Percentiles rank a stretch among this genome's conserved stretches.
These are phyloP conservation scores for Mycoemilia scoparia DNA, from an alignment of 192 early-diverging fungal species.

Conservation along the genomic window DNA sequence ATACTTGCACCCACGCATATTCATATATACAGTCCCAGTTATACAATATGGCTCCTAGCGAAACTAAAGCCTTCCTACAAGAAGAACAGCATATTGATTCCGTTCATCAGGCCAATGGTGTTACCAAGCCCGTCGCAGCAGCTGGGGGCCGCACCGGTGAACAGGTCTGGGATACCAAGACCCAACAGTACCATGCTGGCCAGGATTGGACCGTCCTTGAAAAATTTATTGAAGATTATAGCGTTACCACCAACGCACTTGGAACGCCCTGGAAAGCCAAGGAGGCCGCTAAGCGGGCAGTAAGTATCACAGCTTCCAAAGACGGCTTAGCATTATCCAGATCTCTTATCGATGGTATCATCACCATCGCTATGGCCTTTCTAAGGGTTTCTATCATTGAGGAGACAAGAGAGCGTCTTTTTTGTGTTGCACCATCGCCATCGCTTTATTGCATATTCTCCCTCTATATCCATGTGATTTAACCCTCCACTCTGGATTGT, in stretches of 20 bases:
- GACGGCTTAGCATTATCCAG: constrained; percentile 1
- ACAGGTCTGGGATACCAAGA: constrained; percentile 66
- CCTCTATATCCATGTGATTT: not conserved
- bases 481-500: not conserved
- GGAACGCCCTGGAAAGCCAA: constrained; percentile 61
- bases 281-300: constrained; percentile 48
- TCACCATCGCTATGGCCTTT: too few relatives aligned
- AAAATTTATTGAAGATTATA: constrained; percentile 86
- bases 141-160: too few relatives aligned
- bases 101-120: too few relatives aligned
- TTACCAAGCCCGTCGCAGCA: too few relatives aligned
- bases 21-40: too few relatives aligned
- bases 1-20: too few relatives aligned
- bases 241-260: constrained; percentile 76
- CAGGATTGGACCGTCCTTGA: constrained; percentile 64
- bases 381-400: too few relatives aligned
- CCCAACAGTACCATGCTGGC: constrained; percentile 77
- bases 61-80: too few relatives aligned
- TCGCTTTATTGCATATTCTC: not conserved
- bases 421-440: not conserved
- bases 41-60: too few relatives aligned
- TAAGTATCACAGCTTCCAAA: too few relatives aligned
- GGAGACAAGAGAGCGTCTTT: not conserved
- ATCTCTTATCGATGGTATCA: constrained; percentile 4
- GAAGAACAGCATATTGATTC: too few relatives aligned